Evolutionary conservation across 108 stramenopile genomes (phyloP).

Genomic region (Stephanodiscus triporus): DNA sequence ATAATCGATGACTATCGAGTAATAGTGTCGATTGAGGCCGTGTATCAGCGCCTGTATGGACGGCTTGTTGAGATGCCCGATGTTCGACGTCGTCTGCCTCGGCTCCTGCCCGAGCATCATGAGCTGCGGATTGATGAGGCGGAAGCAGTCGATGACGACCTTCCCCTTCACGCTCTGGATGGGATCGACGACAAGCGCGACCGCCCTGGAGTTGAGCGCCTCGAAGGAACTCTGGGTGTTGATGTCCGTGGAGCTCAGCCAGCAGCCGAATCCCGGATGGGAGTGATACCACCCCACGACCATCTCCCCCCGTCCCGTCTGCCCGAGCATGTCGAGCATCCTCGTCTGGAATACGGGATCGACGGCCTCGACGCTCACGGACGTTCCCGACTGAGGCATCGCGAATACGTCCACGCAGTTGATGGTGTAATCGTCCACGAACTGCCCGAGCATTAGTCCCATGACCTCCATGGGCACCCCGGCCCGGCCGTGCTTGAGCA

Average conservation of each 20-base stretch:
- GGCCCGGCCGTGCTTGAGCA: slow-evolving; percentile 99
- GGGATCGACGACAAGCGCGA: slow-evolving; percentile 98
- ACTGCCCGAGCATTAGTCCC: slow-evolving; percentile 99
- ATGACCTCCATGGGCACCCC: slow-evolving; percentile 99
- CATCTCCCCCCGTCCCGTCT: slow-evolving; percentile 97
- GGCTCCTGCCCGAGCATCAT: slow-evolving; percentile 99
- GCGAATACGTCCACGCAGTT: slow-evolving; percentile 99
- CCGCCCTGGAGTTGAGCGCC: slow-evolving; percentile 92
- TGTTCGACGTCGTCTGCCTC: slow-evolving; percentile 97
- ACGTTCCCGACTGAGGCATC: slow-evolving; percentile 99
- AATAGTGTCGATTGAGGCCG: slow-evolving; percentile 98
- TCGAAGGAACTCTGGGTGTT: slow-evolving; percentile 99
- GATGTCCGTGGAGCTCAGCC: slow-evolving; percentile 97
- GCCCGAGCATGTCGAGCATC: slow-evolving; percentile 99
- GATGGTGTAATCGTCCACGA: slow-evolving; percentile 99
- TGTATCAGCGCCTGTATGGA: slow-evolving; percentile 99
- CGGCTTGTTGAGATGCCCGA: slow-evolving; percentile 99
- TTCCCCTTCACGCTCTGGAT: slow-evolving; percentile 99
- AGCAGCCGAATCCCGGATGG: slow-evolving; percentile 99
- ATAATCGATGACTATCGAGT: slow-evolving; percentile 98
- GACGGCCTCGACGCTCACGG: slow-evolving; percentile 98
- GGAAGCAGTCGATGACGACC: slow-evolving; percentile 99
- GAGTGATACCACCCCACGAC: slow-evolving; percentile 99
- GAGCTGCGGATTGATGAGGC: slow-evolving; percentile 97
- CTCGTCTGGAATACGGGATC: slow-evolving; percentile 98